These are phyloP conservation scores for Acacia concinna DNA, from an alignment of 331 rosid species.

Conservation along the genomic window DNA sequence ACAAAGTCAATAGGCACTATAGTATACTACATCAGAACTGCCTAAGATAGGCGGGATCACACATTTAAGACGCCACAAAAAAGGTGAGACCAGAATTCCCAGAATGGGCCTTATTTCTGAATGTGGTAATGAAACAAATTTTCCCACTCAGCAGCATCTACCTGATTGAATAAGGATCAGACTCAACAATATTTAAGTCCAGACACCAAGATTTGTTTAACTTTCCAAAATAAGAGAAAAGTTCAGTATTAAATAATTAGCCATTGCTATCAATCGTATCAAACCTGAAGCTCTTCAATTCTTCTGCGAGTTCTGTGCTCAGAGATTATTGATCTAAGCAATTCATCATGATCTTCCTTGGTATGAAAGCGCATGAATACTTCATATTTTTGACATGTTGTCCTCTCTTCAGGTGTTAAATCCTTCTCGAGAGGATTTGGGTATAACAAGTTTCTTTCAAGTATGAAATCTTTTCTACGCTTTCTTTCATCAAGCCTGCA, in stretches of 20 bases:
- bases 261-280: slow-evolving; percentile 29
- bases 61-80: not conserved
- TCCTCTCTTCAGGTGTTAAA: slow-evolving; percentile 71
- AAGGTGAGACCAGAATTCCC: not conserved
- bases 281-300: slow-evolving; percentile 86
- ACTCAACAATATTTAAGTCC: slow-evolving; percentile 5
- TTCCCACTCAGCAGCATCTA: not conserved
- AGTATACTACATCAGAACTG: not conserved
- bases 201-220: not conserved
- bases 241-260: not conserved
- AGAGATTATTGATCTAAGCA: slow-evolving; percentile 56
- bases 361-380: slow-evolving; percentile 85
- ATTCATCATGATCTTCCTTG: slow-evolving; percentile 82
- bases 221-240: slow-evolving; percentile 9
- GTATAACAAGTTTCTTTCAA: slow-evolving; percentile 76
- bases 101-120: not conserved
- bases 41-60: not conserved
- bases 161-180: slow-evolving; percentile 9
- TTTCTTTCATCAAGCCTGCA: slow-evolving; percentile 96
- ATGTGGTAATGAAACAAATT: not conserved
- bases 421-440: slow-evolving; percentile 81
- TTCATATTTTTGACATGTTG: slow-evolving; percentile 68
- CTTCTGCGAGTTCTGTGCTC: slow-evolving; percentile 69
- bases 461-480: slow-evolving; percentile 84
- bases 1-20: not conserved